Evolutionary conservation across 2,329 filamentous ascomycete genomes (phyloP), one percentile per base, ranked within the genome.

Genomic region (Penicillium paneum): DNA sequence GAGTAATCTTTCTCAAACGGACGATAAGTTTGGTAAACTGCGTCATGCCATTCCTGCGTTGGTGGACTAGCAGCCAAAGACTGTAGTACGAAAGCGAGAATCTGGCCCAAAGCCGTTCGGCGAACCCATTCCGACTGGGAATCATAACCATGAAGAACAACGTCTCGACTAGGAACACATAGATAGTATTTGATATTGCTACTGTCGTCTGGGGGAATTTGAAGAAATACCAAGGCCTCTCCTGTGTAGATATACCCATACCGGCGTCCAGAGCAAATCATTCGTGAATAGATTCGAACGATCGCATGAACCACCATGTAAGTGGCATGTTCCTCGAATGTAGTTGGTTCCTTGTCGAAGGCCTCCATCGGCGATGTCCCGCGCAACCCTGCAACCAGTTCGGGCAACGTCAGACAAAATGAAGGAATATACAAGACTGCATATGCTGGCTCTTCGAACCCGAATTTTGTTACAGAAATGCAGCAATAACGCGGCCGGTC

Each of bases 241-340:
- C 66, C 67, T 15, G 64, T 71, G 35, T 59, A 62, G 31, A 72
- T 62, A 44, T 64, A 71, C 5, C 68, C 65, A 47, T 66, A 52
- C 49, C 40, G 62, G 32, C 67, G 38, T 39, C 67, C 62, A 31
- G 43, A 53, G 42, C 55, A 51, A 10, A 63, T 42, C 66, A 71
- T 72, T 38, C 70, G 68, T 29, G 59, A 67, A 51, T 69, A 71
- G 36, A 70, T 56, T 35, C 70, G 58, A 47, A 63, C 67, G 42
- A 64, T 55, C 5, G 65, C 62, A 24, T 62, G 64, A n/a, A 66
- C 48, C 6, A 67, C 59, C 11, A 70, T 62, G 31, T 52, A 19
- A 19, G 55, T 65, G 8, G 64, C 55, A 58, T 66, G 49, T 54
- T 62, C 65, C 45, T 66, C 58, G 56, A 66, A 65, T 31, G 57